Percentiles rank a stretch among this genome's conserved stretches.
These are phyloP conservation scores for Dryadomyces quercus-mongolicae DNA, from an alignment of 2,329 filamentous ascomycete genomes.

Conservation along the genomic window DNA sequence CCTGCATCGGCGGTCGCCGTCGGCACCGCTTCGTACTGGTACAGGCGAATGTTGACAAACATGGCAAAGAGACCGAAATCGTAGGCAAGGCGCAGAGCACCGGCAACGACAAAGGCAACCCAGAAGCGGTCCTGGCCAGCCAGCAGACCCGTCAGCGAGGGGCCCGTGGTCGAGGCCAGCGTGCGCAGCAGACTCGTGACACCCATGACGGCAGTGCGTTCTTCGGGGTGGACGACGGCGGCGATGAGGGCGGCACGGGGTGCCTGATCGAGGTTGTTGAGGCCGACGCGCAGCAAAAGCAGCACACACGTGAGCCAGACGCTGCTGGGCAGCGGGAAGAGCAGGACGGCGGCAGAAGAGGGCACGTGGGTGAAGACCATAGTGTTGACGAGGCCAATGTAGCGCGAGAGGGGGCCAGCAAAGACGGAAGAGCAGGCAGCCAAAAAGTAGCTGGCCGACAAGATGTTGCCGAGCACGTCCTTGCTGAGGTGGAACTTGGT, in stretches of 20 bases:
- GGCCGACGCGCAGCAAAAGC: slow-evolving; percentile 44
- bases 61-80: slow-evolving; percentile 46
- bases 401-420: slow-evolving; percentile 42
- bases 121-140: slow-evolving; percentile 42
- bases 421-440: slow-evolving; percentile 41
- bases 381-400: slow-evolving; percentile 50
- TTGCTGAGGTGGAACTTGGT: slow-evolving; percentile 42
- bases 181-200: slow-evolving; percentile 51
- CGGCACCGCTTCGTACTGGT: slow-evolving; percentile 45
- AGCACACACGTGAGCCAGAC: slow-evolving; percentile 41
- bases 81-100: slow-evolving; percentile 39
- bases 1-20: slow-evolving; percentile 57
- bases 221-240: slow-evolving; percentile 50
- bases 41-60: slow-evolving; percentile 45
- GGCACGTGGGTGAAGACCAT: slow-evolving; percentile 53
- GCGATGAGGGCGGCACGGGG: slow-evolving; percentile 55
- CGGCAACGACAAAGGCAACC: slow-evolving; percentile 49
- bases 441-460: slow-evolving; percentile 41
- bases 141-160: slow-evolving; percentile 41
- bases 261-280: slow-evolving; percentile 61
- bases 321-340: slow-evolving; percentile 43
- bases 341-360: slow-evolving; percentile 45
- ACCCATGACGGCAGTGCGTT: slow-evolving; percentile 59
- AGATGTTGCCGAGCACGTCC: slow-evolving; percentile 46
- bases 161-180: slow-evolving; percentile 41